Evolutionary conservation across 495 filamentous ascomycete species (phyloP).

Genomic region (Parachaetomium inaequale): DNA sequence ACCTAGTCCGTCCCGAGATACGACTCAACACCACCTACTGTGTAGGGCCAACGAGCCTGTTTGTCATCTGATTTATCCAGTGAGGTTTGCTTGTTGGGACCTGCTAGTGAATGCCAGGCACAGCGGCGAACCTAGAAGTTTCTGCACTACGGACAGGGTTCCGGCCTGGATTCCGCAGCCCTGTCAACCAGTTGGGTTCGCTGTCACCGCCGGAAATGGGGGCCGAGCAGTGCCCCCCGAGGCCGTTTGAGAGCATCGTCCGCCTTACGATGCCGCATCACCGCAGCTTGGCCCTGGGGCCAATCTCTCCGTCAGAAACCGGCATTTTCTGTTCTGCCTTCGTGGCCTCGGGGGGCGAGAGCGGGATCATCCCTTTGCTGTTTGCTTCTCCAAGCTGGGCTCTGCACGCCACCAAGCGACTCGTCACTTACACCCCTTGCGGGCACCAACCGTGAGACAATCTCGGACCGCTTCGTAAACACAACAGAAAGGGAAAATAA

Average conservation of each 20-base stretch:
- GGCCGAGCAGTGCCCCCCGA: conserved; percentile 5
- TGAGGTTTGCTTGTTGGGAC: conserved; percentile 1
- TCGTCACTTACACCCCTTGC: conserved; percentile 11
- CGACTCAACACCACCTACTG: not conserved
- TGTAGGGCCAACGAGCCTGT: not conserved
- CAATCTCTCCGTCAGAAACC: conserved; percentile 2
- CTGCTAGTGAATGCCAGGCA: not conserved
- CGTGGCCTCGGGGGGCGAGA: not conserved
- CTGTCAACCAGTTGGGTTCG: conserved; percentile 9
- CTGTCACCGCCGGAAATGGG: conserved; percentile 1
- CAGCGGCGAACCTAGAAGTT: not conserved
- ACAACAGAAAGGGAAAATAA: conserved; percentile 2
- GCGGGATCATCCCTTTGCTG: not conserved
- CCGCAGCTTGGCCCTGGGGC: not conserved
- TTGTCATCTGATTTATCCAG: conserved; percentile 5
- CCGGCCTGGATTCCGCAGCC: not conserved
- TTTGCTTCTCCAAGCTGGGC: conserved; percentile 2
- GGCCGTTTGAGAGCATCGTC: conserved; percentile 1
- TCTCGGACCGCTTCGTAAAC: conserved; percentile 5
- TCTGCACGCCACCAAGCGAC: not conserved
- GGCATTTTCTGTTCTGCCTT: not conserved
- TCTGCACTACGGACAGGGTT: conserved; percentile 2
- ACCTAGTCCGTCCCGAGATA: not conserved
- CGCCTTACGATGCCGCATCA: conserved; percentile 7
- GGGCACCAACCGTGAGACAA: conserved; percentile 5